Conservation (phyloP, 768 basidiomycete genomes). For the Russula lepida region DNA sequence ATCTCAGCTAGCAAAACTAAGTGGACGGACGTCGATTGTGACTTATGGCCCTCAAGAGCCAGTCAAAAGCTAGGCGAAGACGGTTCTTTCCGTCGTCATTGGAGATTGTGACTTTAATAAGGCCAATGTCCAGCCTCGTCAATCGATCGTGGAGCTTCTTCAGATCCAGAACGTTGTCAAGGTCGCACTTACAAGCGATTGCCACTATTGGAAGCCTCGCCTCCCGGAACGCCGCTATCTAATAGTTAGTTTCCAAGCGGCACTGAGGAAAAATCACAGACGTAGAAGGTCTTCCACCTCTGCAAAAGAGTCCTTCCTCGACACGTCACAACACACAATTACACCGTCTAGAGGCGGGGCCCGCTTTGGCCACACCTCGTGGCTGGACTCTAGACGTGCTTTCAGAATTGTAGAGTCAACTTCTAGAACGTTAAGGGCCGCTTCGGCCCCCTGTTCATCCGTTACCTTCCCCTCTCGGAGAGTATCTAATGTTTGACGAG, state of each 20-base stretch:
- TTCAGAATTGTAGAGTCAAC: slow-evolving; percentile 29
- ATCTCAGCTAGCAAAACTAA: neutral
- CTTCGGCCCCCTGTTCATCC: slow-evolving; percentile 15
- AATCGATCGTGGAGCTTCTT: slow-evolving; percentile 42
- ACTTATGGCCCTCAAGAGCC: slow-evolving; percentile 58
- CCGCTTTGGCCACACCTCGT: slow-evolving; percentile 41
- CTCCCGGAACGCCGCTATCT: slow-evolving; percentile 47
- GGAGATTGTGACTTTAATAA: slow-evolving; percentile 62
- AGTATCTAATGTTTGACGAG: slow-evolving; percentile 29
- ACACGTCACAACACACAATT: slow-evolving; percentile 80
- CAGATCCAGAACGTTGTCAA: slow-evolving; percentile 51
- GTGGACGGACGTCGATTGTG: slow-evolving; percentile 14
- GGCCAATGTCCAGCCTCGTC: slow-evolving; percentile 58
- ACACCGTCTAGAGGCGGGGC: slow-evolving; percentile 64
- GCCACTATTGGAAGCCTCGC: slow-evolving; percentile 60
- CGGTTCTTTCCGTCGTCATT: slow-evolving; percentile 55
- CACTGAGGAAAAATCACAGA: slow-evolving; percentile 33
- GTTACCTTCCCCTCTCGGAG: slow-evolving; percentile 33
- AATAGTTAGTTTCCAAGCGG: slow-evolving; percentile 9
- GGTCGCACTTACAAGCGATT: slow-evolving; percentile 82
- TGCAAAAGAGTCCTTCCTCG: slow-evolving; percentile 49
- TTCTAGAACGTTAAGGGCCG: slow-evolving; percentile 28
- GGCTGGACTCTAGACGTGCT: slow-evolving; percentile 24
- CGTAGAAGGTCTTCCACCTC: slow-evolving; percentile 63
- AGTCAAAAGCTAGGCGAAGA: slow-evolving; percentile 68